These are phyloP conservation scores for Lasiodiplodia citricola DNA, from an alignment of 2,329 filamentous ascomycete species.

Conservation along the genomic window DNA sequence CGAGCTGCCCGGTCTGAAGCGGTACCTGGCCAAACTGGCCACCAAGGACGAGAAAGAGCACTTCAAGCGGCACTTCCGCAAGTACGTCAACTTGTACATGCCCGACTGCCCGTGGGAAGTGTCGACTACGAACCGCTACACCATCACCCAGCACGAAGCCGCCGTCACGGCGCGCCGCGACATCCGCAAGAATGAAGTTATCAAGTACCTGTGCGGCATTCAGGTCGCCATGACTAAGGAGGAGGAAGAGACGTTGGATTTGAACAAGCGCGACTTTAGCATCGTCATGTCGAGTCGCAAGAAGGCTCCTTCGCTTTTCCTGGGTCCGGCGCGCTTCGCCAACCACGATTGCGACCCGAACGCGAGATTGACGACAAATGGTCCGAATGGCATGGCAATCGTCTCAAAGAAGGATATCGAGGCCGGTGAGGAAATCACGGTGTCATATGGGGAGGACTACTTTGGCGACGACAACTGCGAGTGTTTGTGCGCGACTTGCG, in stretches of 20 bases:
- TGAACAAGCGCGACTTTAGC: slow-evolving; percentile 90
- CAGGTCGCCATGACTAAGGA: slow-evolving; percentile 91
- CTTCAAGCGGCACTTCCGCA: slow-evolving; percentile 82
- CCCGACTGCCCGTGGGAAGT: slow-evolving; percentile 96
- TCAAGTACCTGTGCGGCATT: slow-evolving; percentile 90
- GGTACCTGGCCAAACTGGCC: slow-evolving; percentile 70
- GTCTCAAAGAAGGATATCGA: slow-evolving; percentile 82
- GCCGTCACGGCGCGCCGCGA: slow-evolving; percentile 79
- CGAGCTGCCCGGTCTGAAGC: slow-evolving; percentile 72
- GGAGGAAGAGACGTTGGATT: slow-evolving; percentile 81
- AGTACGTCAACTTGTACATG: slow-evolving; percentile 91
- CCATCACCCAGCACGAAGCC: slow-evolving; percentile 87
- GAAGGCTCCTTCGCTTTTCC: slow-evolving; percentile 88
- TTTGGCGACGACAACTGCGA: slow-evolving; percentile 96
- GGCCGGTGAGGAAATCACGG: slow-evolving; percentile 91
- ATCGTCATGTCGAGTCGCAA: slow-evolving; percentile 93
- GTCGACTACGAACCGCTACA: slow-evolving; percentile 91
- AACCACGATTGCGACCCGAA: slow-evolving; percentile 98
- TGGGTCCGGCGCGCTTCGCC: slow-evolving; percentile 93
- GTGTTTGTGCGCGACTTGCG: slow-evolving; percentile 89
- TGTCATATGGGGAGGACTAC: slow-evolving; percentile 94
- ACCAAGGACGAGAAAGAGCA: slow-evolving; percentile 83
- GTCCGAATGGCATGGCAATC: slow-evolving; percentile 87
- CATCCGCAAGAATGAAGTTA: slow-evolving; percentile 80
- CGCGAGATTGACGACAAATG: slow-evolving; percentile 81